Evolutionary conservation across 257 asterid species (phyloP).

Genomic region (Solanum lignicaule): DNA sequence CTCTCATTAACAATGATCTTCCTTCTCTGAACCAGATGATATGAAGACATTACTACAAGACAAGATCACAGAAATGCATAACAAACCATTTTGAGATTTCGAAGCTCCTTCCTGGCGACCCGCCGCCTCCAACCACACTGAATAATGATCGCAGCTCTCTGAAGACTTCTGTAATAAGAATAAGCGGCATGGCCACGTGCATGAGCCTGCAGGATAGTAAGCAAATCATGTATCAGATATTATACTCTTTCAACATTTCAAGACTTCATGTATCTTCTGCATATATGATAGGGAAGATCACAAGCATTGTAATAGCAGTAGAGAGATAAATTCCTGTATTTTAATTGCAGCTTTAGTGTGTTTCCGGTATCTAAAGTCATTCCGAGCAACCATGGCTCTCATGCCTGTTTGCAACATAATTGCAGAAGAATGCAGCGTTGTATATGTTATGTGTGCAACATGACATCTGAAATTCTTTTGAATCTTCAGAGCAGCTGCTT

Average conservation of each 20-base stretch:
- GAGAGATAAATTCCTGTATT: conserved; percentile 59
- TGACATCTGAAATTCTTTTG: conserved; percentile 83
- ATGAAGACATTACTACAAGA: neutral
- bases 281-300: neutral
- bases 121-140: conserved; percentile 97
- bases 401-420: conserved; percentile 77
- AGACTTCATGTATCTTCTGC: neutral
- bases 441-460: conserved; percentile 55
- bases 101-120: conserved; percentile 90
- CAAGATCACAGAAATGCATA: neutral
- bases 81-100: conserved; percentile 74
- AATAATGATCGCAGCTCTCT: conserved; percentile 69
- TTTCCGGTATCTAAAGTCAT: conserved; percentile 75
- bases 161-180: conserved; percentile 64
- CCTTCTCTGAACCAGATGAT: neutral
- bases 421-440: conserved; percentile 48
- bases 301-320: neutral
- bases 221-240: conserved; percentile 5
- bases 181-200: conserved; percentile 56
- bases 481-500: conserved; percentile 85
- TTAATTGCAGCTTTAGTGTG: conserved; percentile 85
- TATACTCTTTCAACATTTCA: neutral
- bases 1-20: neutral
- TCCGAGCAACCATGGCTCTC: conserved; percentile 86
- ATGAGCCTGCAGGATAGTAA: conserved; percentile 52